phyloP scores from a whole-genome alignment of 495 filamentous ascomycete genomes.

The Aspergillus leporis region DNA sequence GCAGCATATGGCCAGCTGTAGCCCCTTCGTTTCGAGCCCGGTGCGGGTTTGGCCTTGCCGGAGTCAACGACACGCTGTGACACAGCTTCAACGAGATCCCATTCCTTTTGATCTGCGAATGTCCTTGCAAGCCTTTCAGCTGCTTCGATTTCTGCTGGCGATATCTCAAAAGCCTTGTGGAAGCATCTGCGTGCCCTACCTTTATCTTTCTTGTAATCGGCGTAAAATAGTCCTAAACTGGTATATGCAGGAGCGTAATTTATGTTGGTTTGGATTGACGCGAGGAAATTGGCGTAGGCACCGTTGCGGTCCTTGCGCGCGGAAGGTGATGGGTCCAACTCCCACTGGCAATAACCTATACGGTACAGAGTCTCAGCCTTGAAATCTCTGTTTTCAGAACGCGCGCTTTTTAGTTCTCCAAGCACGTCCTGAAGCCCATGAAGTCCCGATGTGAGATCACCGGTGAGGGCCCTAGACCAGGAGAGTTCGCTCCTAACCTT shows the following conservation, averaged over 20 bases:
- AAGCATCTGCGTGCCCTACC: constrained; percentile 85
- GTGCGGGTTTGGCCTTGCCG: constrained; percentile 81
- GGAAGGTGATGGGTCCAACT: constrained; percentile 65
- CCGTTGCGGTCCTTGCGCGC: constrained; percentile 75
- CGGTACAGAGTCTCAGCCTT: constrained; percentile 83
- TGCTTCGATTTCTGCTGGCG: constrained; percentile 79
- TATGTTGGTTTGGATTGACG: constrained; percentile 80
- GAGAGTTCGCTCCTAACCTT: constrained; percentile 79
- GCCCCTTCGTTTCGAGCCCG: constrained; percentile 86
- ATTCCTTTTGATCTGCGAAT: constrained; percentile 88
- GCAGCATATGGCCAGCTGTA: constrained; percentile 97
- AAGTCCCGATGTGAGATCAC: constrained; percentile 64
- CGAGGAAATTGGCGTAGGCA: constrained; percentile 80
- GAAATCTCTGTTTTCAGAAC: constrained; percentile 65
- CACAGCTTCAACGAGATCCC: constrained; percentile 93
- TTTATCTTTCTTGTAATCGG: constrained; percentile 85
- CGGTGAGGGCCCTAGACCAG: constrained; percentile 86
- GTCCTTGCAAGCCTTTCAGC: constrained; percentile 81
- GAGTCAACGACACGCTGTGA: constrained; percentile 91
- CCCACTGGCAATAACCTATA: constrained; percentile 88
- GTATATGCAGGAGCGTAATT: constrained; percentile 93
- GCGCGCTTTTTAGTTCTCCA: constrained; percentile 51
- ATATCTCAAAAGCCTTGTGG: constrained; percentile 95
- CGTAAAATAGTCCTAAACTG: constrained; percentile 90
- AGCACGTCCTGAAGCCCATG: constrained; percentile 71